Base-by-base conservation (phyloP, 73 alveolate genomes). In the Paramecium octaurelia region DNA sequence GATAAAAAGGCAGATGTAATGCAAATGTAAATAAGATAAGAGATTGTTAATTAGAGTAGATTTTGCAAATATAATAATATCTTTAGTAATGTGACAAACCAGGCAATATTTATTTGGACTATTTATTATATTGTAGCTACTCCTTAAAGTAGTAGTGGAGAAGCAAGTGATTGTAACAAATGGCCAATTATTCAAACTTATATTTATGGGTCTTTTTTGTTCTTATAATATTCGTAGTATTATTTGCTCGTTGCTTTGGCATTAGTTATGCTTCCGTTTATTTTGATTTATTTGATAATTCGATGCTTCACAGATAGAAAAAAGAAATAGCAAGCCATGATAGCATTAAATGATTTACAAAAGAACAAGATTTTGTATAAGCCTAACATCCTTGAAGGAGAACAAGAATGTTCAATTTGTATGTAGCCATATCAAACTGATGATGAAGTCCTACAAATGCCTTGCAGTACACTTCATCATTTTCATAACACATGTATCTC, bases 341-440 rank as follows among this genome's bases (percentile, higher is more conserved):
- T 1, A 9, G 91, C 91, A 31, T 46, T 80, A 9, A 35, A 23
- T 24, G 91, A 21, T n/a, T 46, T 80, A 11, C 14, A 80, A 80
- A 42, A 46, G 24, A 80, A 42, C 12, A 43, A 31, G 57, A 44
- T 44, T 48, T 10, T 23, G 12, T 80, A 80, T 20, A 24, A 42
- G 14, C 91, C 91, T 8, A 80, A 80, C 12, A 64, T 35, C 6
- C 18, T 80, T 18, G 44, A 44, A 21, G 91, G 91, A 80, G 91
- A 80, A 18, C 18, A 80, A 48, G 91, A 80, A 48, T 80, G 91
- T 23, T 42, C 91, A 21, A 80, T 80, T 21, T 80, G 91, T 46
- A 80, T 80, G 70, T 5, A 80, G 18, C 76, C 91, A 3, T 80
- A 80, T 42, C 8, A 43, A 12, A 80, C 44, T 48, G 75, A 35